Conservation (phyloP, 1,284 basidiomycete species). For the Tylopilus microsporus region DNA sequence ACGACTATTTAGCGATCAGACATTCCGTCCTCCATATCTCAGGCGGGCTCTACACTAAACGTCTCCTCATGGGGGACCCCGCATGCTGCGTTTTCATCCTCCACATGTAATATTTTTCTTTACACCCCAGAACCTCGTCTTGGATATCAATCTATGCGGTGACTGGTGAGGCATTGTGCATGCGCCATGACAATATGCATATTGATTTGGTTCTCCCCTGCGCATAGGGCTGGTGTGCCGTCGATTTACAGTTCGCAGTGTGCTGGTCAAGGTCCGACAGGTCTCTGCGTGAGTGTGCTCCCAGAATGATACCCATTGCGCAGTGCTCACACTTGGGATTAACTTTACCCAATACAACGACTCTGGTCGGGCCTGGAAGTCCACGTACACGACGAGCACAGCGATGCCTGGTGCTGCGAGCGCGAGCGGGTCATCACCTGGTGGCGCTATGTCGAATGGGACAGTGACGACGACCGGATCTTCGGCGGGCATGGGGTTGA, state of each 20-base stretch:
- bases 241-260: conserved; percentile 26
- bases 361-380: conserved; percentile 38
- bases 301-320: neutral
- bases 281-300: conserved; percentile 36
- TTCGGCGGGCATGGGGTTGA: conserved; percentile 1
- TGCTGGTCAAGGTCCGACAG: conserved; percentile 34
- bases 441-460: neutral
- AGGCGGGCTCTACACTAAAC: conserved; percentile 18
- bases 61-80: too few species aligned
- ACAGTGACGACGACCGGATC: neutral
- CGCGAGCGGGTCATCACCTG: neutral
- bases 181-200: too few species aligned
- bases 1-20: conserved; percentile 34
- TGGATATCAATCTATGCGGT: too few species aligned
- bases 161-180: too few species aligned
- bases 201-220: too few species aligned
- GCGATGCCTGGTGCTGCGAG: conserved; percentile 9
- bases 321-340: conserved; percentile 1
- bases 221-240: too few species aligned
- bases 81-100: conserved; percentile 8
- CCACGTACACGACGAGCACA: conserved; percentile 30
- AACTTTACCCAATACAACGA: conserved; percentile 34
- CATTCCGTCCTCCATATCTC: conserved; percentile 40
- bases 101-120: conserved; percentile 44
- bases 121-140: too few species aligned